Evolutionary conservation across 2,329 filamentous ascomycete species (phyloP).

Genomic region (Aaosphaeria pasadenensis): DNA sequence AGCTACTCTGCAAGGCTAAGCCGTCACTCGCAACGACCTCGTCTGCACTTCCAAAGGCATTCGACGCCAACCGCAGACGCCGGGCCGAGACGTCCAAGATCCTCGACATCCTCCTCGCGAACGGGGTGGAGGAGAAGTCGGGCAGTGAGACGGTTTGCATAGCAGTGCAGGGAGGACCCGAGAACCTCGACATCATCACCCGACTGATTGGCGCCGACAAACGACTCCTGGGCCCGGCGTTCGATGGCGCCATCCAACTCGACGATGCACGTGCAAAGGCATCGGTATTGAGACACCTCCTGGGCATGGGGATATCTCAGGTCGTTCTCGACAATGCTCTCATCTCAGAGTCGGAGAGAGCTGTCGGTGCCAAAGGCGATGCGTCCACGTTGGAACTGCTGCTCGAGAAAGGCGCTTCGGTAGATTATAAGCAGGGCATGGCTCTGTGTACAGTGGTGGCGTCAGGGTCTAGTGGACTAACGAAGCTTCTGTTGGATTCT

Average conservation of each 20-base stretch:
- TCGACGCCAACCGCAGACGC: constrained; percentile 19
- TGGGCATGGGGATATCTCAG: constrained; percentile 26
- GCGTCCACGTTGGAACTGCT: constrained; percentile 25
- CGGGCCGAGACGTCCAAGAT: constrained; percentile 20
- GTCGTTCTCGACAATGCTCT: constrained; percentile 27
- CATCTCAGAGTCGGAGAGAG: constrained; percentile 19
- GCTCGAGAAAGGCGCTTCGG: constrained; percentile 31
- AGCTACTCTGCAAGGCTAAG: constrained; percentile 21
- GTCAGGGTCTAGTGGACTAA: constrained; percentile 50
- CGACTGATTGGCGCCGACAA: constrained; percentile 21
- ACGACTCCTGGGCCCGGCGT: constrained; percentile 20
- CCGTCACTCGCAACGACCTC: constrained; percentile 18
- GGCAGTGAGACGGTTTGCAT: constrained; percentile 19
- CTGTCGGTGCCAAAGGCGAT: constrained; percentile 14
- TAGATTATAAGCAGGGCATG: constrained; percentile 54
- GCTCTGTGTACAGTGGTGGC: constrained; percentile 55
- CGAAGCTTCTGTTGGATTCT: constrained; percentile 48
- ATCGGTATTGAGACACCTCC: constrained; percentile 20
- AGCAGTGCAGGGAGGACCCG: constrained; percentile 24
- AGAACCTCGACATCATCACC: constrained; percentile 31
- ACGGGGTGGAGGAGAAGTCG: constrained; percentile 20
- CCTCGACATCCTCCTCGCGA: constrained; percentile 23
- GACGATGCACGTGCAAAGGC: constrained; percentile 19
- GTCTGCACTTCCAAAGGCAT: constrained; percentile 25
- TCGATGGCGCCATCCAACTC: constrained; percentile 21